Conservation (phyloP, 257 asterid species). For the Rhazya stricta region DNA sequence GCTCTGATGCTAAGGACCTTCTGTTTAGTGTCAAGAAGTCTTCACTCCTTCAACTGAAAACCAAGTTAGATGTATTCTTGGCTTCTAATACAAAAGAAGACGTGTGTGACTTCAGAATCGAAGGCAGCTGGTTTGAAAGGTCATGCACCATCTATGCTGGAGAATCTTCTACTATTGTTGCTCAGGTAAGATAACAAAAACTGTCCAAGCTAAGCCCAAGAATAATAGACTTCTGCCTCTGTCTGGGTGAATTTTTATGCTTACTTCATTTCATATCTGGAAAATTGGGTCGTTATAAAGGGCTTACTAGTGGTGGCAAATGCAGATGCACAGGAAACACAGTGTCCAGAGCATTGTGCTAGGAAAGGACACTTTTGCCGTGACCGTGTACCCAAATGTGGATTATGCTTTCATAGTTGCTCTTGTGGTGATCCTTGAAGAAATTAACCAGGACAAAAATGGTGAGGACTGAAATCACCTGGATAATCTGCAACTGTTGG, state of each 20-base stretch:
- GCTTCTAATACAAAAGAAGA: constrained; percentile 29
- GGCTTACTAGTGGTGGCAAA: background rate
- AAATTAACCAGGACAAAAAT: constrained; percentile 46
- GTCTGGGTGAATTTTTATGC: too few species aligned
- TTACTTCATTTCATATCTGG: background rate
- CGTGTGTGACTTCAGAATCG: constrained; percentile 31
- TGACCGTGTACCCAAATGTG: constrained; percentile 67
- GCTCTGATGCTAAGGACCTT: constrained; percentile 20
- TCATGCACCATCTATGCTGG: constrained; percentile 40
- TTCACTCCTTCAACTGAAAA: constrained; percentile 26
- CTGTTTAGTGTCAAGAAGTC: constrained; percentile 34
- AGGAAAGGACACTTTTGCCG: constrained; percentile 65
- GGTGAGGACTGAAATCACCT: constrained; percentile 7
- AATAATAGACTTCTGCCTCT: background rate
- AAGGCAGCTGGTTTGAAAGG: constrained; percentile 32
- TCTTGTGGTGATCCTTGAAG: constrained; percentile 67
- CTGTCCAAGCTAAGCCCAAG: too few species aligned
- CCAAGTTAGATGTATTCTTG: constrained; percentile 33
- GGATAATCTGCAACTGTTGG: background rate
- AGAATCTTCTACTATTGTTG: constrained; percentile 43
- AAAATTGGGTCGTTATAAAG: background rate
- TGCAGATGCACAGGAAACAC: constrained; percentile 75
- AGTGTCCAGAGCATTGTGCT: constrained; percentile 45
- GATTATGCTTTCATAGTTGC: constrained; percentile 80
- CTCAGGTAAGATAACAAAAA: constrained; percentile 44